These are phyloP conservation scores for Pseudocercospora vitis DNA, from an alignment of 2,329 filamentous ascomycete species.

Conservation along the genomic window DNA sequence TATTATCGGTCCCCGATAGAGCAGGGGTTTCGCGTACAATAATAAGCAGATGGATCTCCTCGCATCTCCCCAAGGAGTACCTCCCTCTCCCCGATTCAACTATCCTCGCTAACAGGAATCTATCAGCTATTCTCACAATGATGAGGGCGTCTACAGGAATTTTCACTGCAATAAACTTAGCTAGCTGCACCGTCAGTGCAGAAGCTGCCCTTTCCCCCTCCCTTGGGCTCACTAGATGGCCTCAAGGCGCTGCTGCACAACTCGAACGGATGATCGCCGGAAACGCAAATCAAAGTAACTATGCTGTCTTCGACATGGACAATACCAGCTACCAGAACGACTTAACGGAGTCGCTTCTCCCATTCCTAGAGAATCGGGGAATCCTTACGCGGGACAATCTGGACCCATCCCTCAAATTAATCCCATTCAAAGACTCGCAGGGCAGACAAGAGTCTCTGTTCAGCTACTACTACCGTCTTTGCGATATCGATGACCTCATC, in stretches of 20 bases:
- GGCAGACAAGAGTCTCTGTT: slow-evolving; percentile 45
- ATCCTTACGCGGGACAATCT: slow-evolving; percentile 45
- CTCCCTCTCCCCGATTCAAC: neutral
- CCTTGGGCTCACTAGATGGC: slow-evolving; percentile 21
- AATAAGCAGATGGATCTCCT: neutral
- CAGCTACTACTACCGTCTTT: slow-evolving; percentile 50
- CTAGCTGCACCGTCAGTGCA: neutral
- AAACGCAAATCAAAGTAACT: slow-evolving; percentile 27
- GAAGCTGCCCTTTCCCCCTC: neutral
- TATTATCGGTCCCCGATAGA: neutral
- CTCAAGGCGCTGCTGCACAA: slow-evolving; percentile 19
- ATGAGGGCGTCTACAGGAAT: neutral
- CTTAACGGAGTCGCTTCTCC: slow-evolving; percentile 47
- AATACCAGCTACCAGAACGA: slow-evolving; percentile 49
- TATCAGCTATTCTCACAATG: neutral
- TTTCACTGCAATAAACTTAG: neutral
- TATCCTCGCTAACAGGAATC: neutral
- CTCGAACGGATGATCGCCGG: slow-evolving; percentile 22
- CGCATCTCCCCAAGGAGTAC: neutral
- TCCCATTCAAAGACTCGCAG: slow-evolving; percentile 46
- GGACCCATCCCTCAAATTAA: slow-evolving; percentile 44
- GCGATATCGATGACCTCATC: slow-evolving; percentile 44
- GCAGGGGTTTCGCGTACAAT: neutral
- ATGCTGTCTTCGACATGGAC: slow-evolving; percentile 45
- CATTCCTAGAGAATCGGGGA: slow-evolving; percentile 46